Percentiles rank a stretch among this genome's conserved stretches.
These are phyloP conservation scores for Pseudisothecium myosuroides DNA, from an alignment of 225 moss, liverwort and hornwort genomes.

Conservation along the genomic window DNA sequence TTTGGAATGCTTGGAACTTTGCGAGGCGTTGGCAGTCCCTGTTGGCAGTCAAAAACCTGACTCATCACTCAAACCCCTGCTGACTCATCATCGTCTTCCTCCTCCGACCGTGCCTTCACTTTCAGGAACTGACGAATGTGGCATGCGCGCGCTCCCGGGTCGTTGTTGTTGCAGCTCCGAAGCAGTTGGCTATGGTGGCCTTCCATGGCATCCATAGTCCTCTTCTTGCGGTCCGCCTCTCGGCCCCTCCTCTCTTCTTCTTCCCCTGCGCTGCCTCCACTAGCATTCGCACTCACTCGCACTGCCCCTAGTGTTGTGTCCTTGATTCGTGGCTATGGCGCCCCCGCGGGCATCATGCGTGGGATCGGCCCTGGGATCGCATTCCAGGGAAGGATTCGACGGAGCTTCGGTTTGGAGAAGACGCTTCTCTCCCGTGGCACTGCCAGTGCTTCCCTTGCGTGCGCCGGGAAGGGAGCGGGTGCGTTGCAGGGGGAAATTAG, in stretches of 20 bases:
- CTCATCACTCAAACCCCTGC: neutral
- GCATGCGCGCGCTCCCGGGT: neutral
- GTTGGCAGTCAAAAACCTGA: too few relatives aligned
- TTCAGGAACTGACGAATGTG: neutral
- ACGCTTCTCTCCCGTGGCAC: constrained; percentile 8
- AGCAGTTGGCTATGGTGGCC: constrained; percentile 22
- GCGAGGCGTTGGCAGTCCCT: too few relatives aligned
- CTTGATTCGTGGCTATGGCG: neutral
- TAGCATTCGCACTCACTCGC: neutral
- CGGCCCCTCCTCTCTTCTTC: neutral
- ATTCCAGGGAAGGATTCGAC: neutral
- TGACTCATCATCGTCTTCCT: neutral
- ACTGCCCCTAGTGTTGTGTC: neutral
- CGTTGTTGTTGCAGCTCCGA: neutral
- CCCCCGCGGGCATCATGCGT: neutral
- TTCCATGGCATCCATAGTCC: constrained; percentile 27
- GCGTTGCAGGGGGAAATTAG: neutral
- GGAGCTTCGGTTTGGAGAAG: neutral
- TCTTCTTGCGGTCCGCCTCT: constrained; percentile 9
- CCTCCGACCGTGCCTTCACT: neutral
- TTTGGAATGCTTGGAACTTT: too few relatives aligned
- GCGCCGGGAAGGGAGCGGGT: neutral
- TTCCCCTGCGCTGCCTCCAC: neutral
- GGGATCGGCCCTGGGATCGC: neutral
- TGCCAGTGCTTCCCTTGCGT: constrained; percentile 25